These are phyloP conservation scores for Jaapia argillacea DNA, from an alignment of 768 basidiomycete genomes.

Conservation along the genomic window DNA sequence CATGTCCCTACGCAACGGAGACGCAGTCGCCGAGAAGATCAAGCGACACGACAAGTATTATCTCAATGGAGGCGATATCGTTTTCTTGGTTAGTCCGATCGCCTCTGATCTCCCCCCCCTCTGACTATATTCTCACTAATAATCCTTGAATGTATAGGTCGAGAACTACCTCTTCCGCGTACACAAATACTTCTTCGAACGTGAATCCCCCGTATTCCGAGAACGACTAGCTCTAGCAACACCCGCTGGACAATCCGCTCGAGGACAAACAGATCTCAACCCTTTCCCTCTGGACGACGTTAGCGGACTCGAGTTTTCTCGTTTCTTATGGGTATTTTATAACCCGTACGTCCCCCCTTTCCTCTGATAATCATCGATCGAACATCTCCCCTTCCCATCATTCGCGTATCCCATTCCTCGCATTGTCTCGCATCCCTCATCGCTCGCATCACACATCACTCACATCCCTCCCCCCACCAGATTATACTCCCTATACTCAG, in stretches of 20 bases:
- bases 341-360: slow-evolving; percentile 34
- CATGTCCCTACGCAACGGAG: slow-evolving; percentile 3
- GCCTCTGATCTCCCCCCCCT: neutral
- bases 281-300: slow-evolving; percentile 28
- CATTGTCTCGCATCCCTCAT: too few relatives aligned
- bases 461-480: neutral
- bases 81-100: slow-evolving; percentile 35
- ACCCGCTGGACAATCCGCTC: neutral
- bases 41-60: slow-evolving; percentile 31
- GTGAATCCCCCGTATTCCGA: slow-evolving; percentile 44
- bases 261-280: slow-evolving; percentile 16
- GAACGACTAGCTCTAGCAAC: slow-evolving; percentile 15
- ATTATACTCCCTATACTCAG: slow-evolving; percentile 3
- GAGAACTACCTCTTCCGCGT: slow-evolving; percentile 47
- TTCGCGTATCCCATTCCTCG: too few relatives aligned
- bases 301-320: slow-evolving; percentile 37
- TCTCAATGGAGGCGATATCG: slow-evolving; percentile 41
- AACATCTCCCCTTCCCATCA: too few relatives aligned
- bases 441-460: neutral
- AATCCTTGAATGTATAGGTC: slow-evolving; percentile 27
- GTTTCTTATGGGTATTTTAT: slow-evolving; percentile 55
- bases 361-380: too few relatives aligned
- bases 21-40: slow-evolving; percentile 13
- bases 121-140: too few relatives aligned
- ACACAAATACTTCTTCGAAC: slow-evolving; percentile 52